phyloP scores from a whole-genome alignment of 345 rosid genomes.

The Euphorbia tirucalli region DNA sequence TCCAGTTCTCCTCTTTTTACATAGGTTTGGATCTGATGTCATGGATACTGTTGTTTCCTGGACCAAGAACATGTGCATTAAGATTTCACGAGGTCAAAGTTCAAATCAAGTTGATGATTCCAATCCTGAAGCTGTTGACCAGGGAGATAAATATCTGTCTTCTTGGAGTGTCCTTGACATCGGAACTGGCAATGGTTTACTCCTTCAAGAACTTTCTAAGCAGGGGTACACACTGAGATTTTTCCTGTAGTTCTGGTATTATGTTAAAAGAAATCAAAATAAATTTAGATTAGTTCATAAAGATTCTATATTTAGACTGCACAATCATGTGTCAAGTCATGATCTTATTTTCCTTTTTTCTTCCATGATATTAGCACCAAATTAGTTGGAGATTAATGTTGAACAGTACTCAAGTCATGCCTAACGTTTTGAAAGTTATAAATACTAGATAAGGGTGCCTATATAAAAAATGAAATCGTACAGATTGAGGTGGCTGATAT shows the following conservation, averaged over 20 bases:
- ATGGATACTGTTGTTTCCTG: constrained; percentile 89
- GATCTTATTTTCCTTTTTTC: constrained; percentile 1
- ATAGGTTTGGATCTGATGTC: constrained; percentile 93
- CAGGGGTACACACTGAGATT: constrained; percentile 65
- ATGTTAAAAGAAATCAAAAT: constrained; percentile 8
- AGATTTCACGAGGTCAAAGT: constrained; percentile 48
- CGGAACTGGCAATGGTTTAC: constrained; percentile 96
- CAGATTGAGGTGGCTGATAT: not conserved
- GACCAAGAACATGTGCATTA: constrained; percentile 76
- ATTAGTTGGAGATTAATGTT: not conserved
- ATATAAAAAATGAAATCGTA: not conserved
- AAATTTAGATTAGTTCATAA: not conserved
- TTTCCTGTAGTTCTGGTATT: constrained; percentile 38
- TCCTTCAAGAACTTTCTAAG: constrained; percentile 93
- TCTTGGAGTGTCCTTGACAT: constrained; percentile 91
- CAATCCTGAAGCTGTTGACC: constrained; percentile 47
- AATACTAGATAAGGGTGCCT: not conserved
- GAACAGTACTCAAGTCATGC: not conserved
- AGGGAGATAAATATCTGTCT: constrained; percentile 56
- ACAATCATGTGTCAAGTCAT: not conserved
- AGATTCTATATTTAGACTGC: not conserved
- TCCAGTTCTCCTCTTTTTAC: constrained; percentile 9
- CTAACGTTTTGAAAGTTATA: not conserved
- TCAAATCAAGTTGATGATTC: constrained; percentile 40
- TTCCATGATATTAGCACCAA: not conserved